Conservation (phyloP, 139 green algal genomes). For the Mychonastes homosphaera region DNA sequence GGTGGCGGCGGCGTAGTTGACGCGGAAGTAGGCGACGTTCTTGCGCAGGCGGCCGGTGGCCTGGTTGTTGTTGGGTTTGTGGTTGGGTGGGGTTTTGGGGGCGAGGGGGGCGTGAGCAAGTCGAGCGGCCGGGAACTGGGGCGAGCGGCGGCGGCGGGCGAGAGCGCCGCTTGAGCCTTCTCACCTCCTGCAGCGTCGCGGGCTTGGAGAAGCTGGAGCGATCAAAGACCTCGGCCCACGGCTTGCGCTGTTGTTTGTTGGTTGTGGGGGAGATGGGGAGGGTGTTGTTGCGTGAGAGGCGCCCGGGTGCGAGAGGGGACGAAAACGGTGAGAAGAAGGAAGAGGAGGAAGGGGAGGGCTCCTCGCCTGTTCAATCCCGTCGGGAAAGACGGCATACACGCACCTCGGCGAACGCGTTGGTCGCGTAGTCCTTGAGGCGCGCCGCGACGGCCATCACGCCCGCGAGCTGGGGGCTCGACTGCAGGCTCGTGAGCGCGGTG, state of each 20-base stretch:
- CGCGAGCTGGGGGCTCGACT: not conserved
- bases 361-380: not conserved
- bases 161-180: not conserved
- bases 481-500: not conserved
- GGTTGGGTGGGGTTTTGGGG: not conserved
- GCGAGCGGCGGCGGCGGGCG: not conserved
- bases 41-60: conserved; percentile 62
- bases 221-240: conserved; percentile 80
- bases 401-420: conserved; percentile 14
- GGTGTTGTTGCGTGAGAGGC: not conserved
- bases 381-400: not conserved
- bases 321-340: too few relatives aligned
- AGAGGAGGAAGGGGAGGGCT: not conserved
- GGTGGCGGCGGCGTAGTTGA: conserved; percentile 83
- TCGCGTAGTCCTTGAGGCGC: conserved; percentile 13
- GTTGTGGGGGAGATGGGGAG: not conserved
- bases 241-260: conserved; percentile 58
- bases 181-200: conserved; percentile 57
- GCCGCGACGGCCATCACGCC: conserved; percentile 6
- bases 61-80: conserved; percentile 37
- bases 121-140: not conserved
- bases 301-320: not conserved
- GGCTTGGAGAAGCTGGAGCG: conserved; percentile 62
- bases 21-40: conserved; percentile 83
- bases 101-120: not conserved